phyloP scores from a whole-genome alignment of 345 rosid genomes.

The Abelmoschus esculentus region DNA sequence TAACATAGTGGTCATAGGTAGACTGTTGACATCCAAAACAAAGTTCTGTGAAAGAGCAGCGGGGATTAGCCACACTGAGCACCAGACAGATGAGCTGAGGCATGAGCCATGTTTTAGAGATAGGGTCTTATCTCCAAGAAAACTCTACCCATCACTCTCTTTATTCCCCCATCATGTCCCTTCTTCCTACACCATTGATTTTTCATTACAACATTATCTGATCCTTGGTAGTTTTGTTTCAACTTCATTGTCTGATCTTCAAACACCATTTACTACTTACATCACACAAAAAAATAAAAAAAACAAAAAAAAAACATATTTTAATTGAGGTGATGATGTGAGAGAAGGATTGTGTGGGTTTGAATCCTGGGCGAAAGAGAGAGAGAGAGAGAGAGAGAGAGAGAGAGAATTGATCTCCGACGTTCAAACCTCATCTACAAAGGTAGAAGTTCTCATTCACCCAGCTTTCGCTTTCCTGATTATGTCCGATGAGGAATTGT shows the following conservation, averaged over 20 bases:
- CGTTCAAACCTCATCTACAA: conserved; percentile 54
- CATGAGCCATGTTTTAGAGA: conserved; percentile 10
- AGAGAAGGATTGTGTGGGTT: neutral
- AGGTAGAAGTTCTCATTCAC: conserved; percentile 32
- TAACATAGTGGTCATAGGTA: neutral
- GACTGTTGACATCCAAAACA: neutral
- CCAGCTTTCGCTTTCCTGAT: conserved; percentile 63
- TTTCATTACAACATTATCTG: neutral
- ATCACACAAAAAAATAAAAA: neutral
- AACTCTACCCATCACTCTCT: neutral
- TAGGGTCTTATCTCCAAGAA: conserved; percentile 9
- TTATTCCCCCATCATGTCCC: neutral
- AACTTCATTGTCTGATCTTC: neutral
- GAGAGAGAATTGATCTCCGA: conserved; percentile 16
- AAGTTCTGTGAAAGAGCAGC: neutral
- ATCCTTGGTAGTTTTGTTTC: neutral
- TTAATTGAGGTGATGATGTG: neutral
- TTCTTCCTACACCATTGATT: neutral
- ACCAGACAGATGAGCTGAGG: neutral
- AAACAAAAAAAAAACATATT: neutral
- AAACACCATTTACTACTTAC: neutral
- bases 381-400: conserved; percentile 16
- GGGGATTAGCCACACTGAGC: neutral
- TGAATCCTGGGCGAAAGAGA: neutral
- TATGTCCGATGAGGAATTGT: conserved; percentile 5